These are phyloP conservation scores for Trichosporon ovoides DNA, from an alignment of 1,284 basidiomycete genomes.

Conservation along the genomic window DNA sequence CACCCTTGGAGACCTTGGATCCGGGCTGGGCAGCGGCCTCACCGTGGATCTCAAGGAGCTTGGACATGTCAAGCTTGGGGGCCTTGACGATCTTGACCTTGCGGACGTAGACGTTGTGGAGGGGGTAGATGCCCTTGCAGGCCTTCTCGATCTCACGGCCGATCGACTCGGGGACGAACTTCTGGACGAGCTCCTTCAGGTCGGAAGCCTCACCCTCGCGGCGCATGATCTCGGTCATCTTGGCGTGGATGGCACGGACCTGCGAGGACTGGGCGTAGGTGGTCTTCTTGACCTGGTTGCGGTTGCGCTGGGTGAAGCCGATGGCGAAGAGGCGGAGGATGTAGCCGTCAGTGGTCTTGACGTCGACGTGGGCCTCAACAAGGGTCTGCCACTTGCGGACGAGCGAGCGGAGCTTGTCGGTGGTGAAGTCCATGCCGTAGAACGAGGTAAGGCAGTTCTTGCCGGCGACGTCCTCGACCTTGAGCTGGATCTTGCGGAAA, in stretches of 20 bases:
- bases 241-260: slow-evolving; percentile 95
- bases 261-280: slow-evolving; percentile 96
- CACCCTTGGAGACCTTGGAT: slow-evolving; percentile 46
- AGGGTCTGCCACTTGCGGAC: slow-evolving; percentile 99
- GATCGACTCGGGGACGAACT: slow-evolving; percentile 98
- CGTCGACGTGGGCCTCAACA: slow-evolving; percentile 97
- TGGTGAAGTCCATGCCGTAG: slow-evolving; percentile 99
- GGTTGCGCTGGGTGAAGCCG: slow-evolving; percentile 96
- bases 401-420: slow-evolving; percentile 98
- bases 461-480: slow-evolving; percentile 88
- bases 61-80: slow-evolving; percentile 92
- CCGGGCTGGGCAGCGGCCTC: slow-evolving; percentile 70
- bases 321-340: slow-evolving; percentile 98
- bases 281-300: slow-evolving; percentile 96
- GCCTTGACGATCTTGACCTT: slow-evolving; percentile 96
- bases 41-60: slow-evolving; percentile 92
- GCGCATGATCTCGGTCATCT: slow-evolving; percentile 99
- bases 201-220: slow-evolving; percentile 93
- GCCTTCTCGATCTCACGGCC: slow-evolving; percentile 99
- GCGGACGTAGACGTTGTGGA: slow-evolving; percentile 84
- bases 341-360: slow-evolving; percentile 99
- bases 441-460: slow-evolving; percentile 99
- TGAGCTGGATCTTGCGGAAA: slow-evolving; percentile 99
- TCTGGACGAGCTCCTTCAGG: slow-evolving; percentile 95
- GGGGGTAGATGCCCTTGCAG: slow-evolving; percentile 50